A percentile compares a stretch with the other conserved stretches of the same genome.
Evolutionary conservation across 441 rosid species (phyloP).

Genomic region (Gossypium davidsonii): DNA sequence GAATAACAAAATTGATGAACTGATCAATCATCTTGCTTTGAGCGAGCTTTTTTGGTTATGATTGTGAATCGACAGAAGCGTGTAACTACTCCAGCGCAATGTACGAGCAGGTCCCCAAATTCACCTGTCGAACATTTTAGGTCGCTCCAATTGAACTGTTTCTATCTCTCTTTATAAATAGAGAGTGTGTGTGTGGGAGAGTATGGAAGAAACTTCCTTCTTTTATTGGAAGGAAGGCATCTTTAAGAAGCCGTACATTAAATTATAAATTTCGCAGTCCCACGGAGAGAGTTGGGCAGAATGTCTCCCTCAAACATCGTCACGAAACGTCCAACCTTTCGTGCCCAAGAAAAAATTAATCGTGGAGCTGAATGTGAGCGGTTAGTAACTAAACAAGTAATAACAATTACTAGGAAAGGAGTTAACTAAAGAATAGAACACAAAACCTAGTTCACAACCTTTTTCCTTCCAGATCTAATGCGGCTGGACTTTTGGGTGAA

Average conservation of each 20-base stretch:
- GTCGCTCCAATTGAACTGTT: not conserved
- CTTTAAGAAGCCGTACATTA: not conserved
- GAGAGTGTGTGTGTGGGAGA: not conserved
- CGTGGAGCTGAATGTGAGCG: not conserved
- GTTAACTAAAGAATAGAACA: not conserved
- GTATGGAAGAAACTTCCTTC: not conserved
- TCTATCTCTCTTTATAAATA: not conserved
- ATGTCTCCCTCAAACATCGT: not conserved
- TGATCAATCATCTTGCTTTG: constrained; percentile 71
- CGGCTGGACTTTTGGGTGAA: not conserved
- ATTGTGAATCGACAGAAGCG: constrained; percentile 11
- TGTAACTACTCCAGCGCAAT: not conserved
- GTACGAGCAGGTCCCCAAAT: constrained; percentile 12
- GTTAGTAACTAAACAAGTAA: not conserved
- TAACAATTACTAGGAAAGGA: not conserved
- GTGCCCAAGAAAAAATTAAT: not conserved
- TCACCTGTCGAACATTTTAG: constrained; percentile 14
- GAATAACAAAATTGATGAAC: constrained; percentile 89
- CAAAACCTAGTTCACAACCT: not conserved
- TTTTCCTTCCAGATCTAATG: constrained; percentile 10
- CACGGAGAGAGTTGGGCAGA: not conserved
- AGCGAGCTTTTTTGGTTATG: constrained; percentile 10
- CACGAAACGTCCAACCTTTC: not conserved
- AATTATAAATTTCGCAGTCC: not conserved
- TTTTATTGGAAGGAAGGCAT: constrained; percentile 3